Conservation (phyloP, 352 stramenopile genomes). For the Globisporangium emineosum region DNA sequence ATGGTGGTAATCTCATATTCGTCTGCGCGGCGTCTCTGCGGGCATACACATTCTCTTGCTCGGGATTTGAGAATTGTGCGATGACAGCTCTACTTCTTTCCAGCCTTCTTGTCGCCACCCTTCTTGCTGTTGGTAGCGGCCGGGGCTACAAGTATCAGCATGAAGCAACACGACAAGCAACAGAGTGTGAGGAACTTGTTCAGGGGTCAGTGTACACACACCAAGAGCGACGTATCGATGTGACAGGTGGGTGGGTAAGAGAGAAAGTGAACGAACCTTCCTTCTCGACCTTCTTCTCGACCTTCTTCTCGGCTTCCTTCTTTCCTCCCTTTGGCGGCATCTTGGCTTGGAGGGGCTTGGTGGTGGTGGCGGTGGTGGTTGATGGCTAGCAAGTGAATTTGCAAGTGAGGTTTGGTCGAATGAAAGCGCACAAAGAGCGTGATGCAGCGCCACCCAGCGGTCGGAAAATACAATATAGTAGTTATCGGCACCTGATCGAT, state of each 20-base stretch:
- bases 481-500: too few relatives aligned
- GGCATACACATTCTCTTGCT: background rate
- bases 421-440: too few relatives aligned
- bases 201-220: background rate
- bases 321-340: slow-evolving; percentile 20
- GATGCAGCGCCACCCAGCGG: too few relatives aligned
- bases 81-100: slow-evolving; percentile 28
- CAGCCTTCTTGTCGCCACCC: slow-evolving; percentile 37
- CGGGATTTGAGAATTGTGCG: background rate
- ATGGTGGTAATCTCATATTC: slow-evolving; percentile 7
- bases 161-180: background rate
- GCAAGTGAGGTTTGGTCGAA: background rate
- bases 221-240: background rate
- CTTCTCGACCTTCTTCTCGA: slow-evolving; percentile 26
- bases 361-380: background rate
- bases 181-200: background rate
- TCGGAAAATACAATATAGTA: too few relatives aligned
- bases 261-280: slow-evolving; percentile 13
- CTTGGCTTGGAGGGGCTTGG: background rate
- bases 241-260: background rate
- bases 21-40: background rate
- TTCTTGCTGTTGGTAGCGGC: slow-evolving; percentile 25
- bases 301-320: slow-evolving; percentile 25
- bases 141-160: background rate
- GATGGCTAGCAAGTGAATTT: slow-evolving; percentile 1